phyloP scores from a whole-genome alignment of 352 stramenopile species.

The Aphanomyces astaci region DNA sequence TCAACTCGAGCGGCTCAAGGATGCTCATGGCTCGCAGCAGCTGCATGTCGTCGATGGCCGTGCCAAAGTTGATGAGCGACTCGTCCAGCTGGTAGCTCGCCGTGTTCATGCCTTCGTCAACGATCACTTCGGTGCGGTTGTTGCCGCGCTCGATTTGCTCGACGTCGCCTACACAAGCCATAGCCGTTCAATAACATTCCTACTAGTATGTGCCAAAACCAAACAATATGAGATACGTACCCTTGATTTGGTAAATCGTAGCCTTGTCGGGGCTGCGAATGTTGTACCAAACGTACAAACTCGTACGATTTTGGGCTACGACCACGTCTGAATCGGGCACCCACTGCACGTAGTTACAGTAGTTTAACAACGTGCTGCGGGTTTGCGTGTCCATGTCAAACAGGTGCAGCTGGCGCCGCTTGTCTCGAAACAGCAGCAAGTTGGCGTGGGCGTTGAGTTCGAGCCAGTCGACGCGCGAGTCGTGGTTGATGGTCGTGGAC shows the following conservation, averaged over 20 bases:
- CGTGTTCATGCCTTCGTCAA: conserved; percentile 92
- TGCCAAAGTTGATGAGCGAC: conserved; percentile 90
- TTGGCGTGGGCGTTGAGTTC: conserved; percentile 89
- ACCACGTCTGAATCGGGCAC: conserved; percentile 93
- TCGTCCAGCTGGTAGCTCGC: conserved; percentile 90
- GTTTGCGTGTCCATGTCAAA: conserved; percentile 87
- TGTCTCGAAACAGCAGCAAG: conserved; percentile 90
- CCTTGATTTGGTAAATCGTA: conserved; percentile 92
- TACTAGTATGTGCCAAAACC: too few relatives aligned
- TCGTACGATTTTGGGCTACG: conserved; percentile 88
- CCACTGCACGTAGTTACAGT: conserved; percentile 96
- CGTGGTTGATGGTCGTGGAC: conserved; percentile 86
- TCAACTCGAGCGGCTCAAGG: conserved; percentile 86
- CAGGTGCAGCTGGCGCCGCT: conserved; percentile 83
- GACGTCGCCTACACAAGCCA: conserved; percentile 75
- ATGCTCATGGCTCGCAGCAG: conserved; percentile 90
- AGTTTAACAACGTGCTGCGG: conserved; percentile 85
- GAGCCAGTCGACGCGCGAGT: conserved; percentile 90
- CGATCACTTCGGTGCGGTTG: conserved; percentile 90
- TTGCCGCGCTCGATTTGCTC: conserved; percentile 91
- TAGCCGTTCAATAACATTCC: too few relatives aligned
- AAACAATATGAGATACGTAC: too few relatives aligned
- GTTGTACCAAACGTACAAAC: conserved; percentile 94
- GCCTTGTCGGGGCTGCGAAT: conserved; percentile 89
- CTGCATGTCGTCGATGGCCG: conserved; percentile 88